Base-by-base conservation (phyloP, 2,329 filamentous ascomycete genomes). In the Sclerotiophoma versabilis region DNA sequence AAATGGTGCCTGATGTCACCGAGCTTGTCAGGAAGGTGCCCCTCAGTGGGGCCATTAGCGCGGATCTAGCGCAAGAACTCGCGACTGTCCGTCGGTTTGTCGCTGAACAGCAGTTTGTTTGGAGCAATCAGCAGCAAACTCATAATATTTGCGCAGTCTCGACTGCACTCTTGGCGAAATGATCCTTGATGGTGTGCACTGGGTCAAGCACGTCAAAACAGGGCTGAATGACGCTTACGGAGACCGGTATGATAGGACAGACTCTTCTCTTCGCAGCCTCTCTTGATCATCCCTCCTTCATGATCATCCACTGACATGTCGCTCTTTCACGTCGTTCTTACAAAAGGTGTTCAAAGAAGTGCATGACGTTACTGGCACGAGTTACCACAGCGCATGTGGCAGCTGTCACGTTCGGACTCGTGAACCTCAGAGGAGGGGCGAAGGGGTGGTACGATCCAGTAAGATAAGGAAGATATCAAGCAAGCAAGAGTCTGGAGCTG, bases 201-300 rank as follows among this genome's bases (percentile, higher is more conserved):
- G 45, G 51, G 39, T 45, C 30, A 20, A 49, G 45, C 51, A 54
- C 51, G 51, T 54, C 51, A 54, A 45, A 41, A 1, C 19, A 45
- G 34, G 51, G 45, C 45, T 41, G 33, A 36, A 54, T 54, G 32
- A 39, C 51, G 51, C 45, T 54, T 29, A 22, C 45, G 11, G 7
- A 17, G 19, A 19, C 23, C 23, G 22, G 17, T 22, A 14, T 49
- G 45, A 54, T 49, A 54, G 51, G 51, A 6, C 19, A 33, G 22
- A 39, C 14, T 34, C 33, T 34, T 45, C 14, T 34, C 33, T 34
- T 45, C 10, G 17, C 39, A 26, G 33, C 41, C 19, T 30, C 19
- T 4, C 6, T 49, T 22, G 22, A 22, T 34, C 27, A 30, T 44
- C 45, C 22, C 51, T 46, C 34, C 34, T 29, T n/a, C n/a, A n/a